A percentile compares a stretch with the other conserved stretches of the same genome.
These are phyloP conservation scores for Didymella exigua DNA, from an alignment of 2,329 filamentous ascomycete genomes.

Conservation along the genomic window DNA sequence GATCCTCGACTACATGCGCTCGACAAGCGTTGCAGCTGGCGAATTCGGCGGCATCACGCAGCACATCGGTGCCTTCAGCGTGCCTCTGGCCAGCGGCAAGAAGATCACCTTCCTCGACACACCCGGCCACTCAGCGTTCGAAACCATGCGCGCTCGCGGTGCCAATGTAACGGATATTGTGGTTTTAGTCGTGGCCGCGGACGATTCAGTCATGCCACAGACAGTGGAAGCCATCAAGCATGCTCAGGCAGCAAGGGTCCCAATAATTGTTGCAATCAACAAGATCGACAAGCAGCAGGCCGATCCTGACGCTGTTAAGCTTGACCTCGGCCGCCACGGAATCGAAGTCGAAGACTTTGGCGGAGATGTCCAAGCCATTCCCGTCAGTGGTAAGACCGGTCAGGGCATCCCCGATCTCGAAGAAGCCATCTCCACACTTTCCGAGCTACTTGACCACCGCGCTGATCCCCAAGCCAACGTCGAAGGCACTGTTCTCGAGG, in stretches of 20 bases:
- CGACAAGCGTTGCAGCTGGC: conserved; percentile 86
- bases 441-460: conserved; percentile 88
- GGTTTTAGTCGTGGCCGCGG: conserved; percentile 91
- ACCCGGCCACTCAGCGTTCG: conserved; percentile 92
- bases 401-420: conserved; percentile 89
- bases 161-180: conserved; percentile 97
- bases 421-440: conserved; percentile 83
- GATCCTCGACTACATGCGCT: conserved; percentile 88
- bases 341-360: conserved; percentile 95
- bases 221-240: conserved; percentile 97
- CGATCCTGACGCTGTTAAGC: conserved; percentile 81
- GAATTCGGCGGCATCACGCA: conserved; percentile 98
- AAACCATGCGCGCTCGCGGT: conserved; percentile 93
- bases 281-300: conserved; percentile 91
- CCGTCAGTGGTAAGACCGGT: conserved; percentile 91
- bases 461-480: conserved; percentile 76
- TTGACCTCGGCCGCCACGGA: conserved; percentile 80
- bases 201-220: conserved; percentile 97
- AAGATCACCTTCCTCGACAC: conserved; percentile 97
- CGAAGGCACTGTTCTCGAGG: conserved; percentile 94
- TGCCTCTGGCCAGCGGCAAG: conserved; percentile 80
- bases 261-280: conserved; percentile 97
- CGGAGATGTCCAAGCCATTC: conserved; percentile 90
- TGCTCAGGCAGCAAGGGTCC: conserved; percentile 82
- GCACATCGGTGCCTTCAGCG: conserved; percentile 96